Conservation (phyloP, 2,329 filamentous ascomycete species). For the Zymoseptoria pseudotritici region DNA sequence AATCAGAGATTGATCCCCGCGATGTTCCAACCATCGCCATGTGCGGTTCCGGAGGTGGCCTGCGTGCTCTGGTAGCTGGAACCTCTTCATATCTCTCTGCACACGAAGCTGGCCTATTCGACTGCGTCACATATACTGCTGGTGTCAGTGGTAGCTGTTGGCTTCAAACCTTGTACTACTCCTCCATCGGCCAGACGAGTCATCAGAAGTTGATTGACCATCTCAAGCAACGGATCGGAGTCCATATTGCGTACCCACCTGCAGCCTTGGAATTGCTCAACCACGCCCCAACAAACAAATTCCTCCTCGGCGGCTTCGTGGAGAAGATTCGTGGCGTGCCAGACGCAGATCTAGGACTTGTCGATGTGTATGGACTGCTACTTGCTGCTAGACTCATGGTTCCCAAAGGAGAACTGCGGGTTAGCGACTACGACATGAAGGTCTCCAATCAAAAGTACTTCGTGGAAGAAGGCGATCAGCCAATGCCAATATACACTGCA, state of each 20-base stretch:
- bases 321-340: slow-evolving; percentile 85
- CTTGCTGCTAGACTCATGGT: slow-evolving; percentile 79
- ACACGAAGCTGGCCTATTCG: slow-evolving; percentile 80
- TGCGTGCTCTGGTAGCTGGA: slow-evolving; percentile 83
- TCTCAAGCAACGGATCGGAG: slow-evolving; percentile 72
- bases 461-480: slow-evolving; percentile 69
- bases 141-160: slow-evolving; percentile 95
- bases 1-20: slow-evolving; percentile 78
- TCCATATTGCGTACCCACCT: slow-evolving; percentile 90
- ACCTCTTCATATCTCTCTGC: slow-evolving; percentile 79
- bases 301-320: slow-evolving; percentile 76
- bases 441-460: slow-evolving; percentile 77
- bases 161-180: slow-evolving; percentile 83
- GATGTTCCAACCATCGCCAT: slow-evolving; percentile 91
- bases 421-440: slow-evolving; percentile 76
- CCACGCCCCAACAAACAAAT: slow-evolving; percentile 89
- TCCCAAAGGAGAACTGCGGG: slow-evolving; percentile 71
- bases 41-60: slow-evolving; percentile 85
- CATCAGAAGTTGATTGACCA: slow-evolving; percentile 70
- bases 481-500: slow-evolving; percentile 89
- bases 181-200: slow-evolving; percentile 62
- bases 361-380: slow-evolving; percentile 85
- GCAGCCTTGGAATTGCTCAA: slow-evolving; percentile 72
- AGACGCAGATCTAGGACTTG: slow-evolving; percentile 74
- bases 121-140: slow-evolving; percentile 90